phyloP scores from a whole-genome alignment of 2,329 filamentous ascomycete species.

The Fusarium pseudoanthophilum region DNA sequence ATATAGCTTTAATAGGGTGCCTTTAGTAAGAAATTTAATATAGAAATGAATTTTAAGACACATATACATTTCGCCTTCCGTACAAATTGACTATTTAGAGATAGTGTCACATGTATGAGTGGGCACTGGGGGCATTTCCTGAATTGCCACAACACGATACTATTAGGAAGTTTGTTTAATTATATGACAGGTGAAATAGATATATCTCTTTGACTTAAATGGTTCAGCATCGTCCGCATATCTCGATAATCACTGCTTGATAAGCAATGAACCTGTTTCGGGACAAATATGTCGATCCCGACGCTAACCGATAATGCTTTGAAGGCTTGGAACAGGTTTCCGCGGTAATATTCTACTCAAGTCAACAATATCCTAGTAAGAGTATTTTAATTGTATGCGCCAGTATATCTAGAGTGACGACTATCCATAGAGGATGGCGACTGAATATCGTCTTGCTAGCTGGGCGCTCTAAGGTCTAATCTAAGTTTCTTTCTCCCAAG shows the following conservation, averaged over 20 bases:
- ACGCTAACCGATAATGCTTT: not conserved
- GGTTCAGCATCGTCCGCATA: no score
- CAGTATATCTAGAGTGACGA: not conserved
- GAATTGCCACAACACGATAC: fast-evolving
- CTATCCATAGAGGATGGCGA: no score
- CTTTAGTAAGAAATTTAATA: no score
- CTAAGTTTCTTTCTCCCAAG: fast-evolving
- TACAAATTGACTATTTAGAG: not conserved
- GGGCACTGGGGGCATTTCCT: fast-evolving
- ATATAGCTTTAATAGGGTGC: no score
- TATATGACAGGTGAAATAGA: no score
- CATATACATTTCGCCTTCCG: no score
- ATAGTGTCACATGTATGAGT: not conserved
- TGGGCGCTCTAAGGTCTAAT: fast-evolving
- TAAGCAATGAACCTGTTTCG: not conserved
- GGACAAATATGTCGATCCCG: not conserved
- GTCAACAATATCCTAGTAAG: fast-evolving
- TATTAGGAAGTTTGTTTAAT: not conserved
- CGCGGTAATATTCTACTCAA: fast-evolving
- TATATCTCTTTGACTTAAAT: fast-evolving
- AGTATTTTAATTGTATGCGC: fast-evolving
- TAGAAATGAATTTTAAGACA: no score
- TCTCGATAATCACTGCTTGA: not conserved
- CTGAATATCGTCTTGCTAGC: fast-evolving
- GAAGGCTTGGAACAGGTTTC: no score